Conservation (phyloP, 345 rosid genomes). For the Cardamine occulta region DNA sequence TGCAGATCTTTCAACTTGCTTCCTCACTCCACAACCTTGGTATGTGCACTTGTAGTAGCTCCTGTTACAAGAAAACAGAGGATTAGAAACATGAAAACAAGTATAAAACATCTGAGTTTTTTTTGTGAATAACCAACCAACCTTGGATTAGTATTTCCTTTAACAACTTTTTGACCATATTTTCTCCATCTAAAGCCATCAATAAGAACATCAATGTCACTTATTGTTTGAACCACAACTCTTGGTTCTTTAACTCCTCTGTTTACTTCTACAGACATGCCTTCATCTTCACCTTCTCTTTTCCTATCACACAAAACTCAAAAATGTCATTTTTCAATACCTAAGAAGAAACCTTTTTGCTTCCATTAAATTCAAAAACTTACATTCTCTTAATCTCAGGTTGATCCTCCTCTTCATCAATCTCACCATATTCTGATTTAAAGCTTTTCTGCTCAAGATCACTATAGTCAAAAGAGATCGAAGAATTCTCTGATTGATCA, state of each 20-base stretch:
- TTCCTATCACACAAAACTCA: slow-evolving; percentile 54
- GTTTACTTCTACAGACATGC: slow-evolving; percentile 73
- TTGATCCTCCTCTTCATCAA: slow-evolving; percentile 76
- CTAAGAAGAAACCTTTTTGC: not conserved
- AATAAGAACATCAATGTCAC: slow-evolving; percentile 91
- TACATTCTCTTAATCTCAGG: slow-evolving; percentile 86
- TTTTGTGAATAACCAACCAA: slow-evolving; percentile 30
- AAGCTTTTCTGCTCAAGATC: slow-evolving; percentile 73
- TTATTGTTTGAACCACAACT: slow-evolving; percentile 94
- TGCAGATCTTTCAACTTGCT: slow-evolving; percentile 95
- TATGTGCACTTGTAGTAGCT: slow-evolving; percentile 95
- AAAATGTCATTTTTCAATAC: slow-evolving; percentile 16
- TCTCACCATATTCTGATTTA: slow-evolving; percentile 59
- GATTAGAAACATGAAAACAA: slow-evolving; percentile 33
- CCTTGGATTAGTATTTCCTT: slow-evolving; percentile 99
- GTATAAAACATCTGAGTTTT: not conserved
- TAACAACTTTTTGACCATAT: slow-evolving; percentile 97
- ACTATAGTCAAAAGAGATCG: slow-evolving; percentile 68
- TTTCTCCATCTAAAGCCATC: slow-evolving; percentile 99
- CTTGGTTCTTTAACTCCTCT: slow-evolving; percentile 94
- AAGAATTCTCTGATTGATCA: slow-evolving; percentile 83
- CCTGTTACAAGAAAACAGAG: slow-evolving; percentile 47
- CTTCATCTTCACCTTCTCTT: slow-evolving; percentile 77
- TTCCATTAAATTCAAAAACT: slow-evolving; percentile 38
- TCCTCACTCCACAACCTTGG: slow-evolving; percentile 84